Percentiles rank a stretch among this genome's conserved stretches.
These are phyloP conservation scores for Pseudonectria buxi DNA, from an alignment of 2,329 filamentous ascomycete species.

Conservation along the genomic window DNA sequence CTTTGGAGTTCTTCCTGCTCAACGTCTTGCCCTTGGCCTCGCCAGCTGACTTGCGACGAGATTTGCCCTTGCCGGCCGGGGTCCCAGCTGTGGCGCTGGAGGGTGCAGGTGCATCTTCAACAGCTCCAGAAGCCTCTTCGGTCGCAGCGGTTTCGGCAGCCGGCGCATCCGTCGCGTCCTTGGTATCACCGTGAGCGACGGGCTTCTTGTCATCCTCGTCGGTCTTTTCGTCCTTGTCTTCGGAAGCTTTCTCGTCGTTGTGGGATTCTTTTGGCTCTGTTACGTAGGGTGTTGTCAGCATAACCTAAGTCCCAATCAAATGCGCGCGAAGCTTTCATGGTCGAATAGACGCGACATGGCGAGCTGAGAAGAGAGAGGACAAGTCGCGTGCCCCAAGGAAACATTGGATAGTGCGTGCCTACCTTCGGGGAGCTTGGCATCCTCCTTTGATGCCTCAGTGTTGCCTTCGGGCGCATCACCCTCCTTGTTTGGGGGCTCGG, in stretches of 20 bases:
- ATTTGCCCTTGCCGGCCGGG: constrained; percentile 33
- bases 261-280: constrained; percentile 23
- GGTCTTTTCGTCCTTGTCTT: constrained; percentile 24
- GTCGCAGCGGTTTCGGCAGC: constrained; percentile 24
- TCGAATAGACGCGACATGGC: background rate
- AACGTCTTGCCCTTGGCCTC: constrained; percentile 70
- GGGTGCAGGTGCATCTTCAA: constrained; percentile 20
- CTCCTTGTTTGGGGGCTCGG: constrained; percentile 16
- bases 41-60: constrained; percentile 69
- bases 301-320: constrained; percentile 5
- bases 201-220: constrained; percentile 20
- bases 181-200: constrained; percentile 42
- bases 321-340: constrained; percentile 1
- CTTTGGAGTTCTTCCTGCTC: constrained; percentile 77
- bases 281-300: constrained; percentile 21
- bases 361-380: too few species aligned
- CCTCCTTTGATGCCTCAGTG: constrained; percentile 21
- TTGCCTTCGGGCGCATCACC: constrained; percentile 16
- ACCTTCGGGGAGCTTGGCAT: constrained; percentile 26
- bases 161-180: constrained; percentile 27
- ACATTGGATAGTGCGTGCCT: constrained; percentile 12
- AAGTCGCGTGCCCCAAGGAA: background rate
- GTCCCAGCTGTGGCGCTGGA: constrained; percentile 22
- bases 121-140: constrained; percentile 17
- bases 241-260: constrained; percentile 23